Percentiles rank a stretch among this genome's conserved stretches.
Evolutionary conservation across 176 grass and related monocot species (phyloP).

Genomic region (Carex cristatella): DNA sequence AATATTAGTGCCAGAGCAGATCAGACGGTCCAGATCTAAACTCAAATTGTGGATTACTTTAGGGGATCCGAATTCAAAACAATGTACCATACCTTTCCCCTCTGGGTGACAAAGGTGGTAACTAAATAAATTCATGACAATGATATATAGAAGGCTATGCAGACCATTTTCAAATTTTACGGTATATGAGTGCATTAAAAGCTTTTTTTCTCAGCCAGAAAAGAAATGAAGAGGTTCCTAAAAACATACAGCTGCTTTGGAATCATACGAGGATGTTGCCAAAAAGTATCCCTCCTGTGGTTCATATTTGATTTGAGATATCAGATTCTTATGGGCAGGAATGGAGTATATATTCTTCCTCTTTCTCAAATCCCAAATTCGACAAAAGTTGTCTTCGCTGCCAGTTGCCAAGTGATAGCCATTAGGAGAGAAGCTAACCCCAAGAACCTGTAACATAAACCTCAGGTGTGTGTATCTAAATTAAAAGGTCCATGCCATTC

Average conservation of each 20-base stretch:
- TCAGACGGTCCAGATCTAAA: too few species aligned
- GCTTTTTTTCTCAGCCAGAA: neutral
- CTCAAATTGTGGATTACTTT: too few species aligned
- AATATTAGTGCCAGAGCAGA: too few species aligned
- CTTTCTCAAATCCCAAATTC: constrained; percentile 97
- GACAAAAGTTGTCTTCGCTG: constrained; percentile 88
- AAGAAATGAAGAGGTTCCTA: neutral
- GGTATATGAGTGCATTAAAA: neutral
- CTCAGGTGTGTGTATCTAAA: neutral
- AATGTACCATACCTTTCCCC: neutral
- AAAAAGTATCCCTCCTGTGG: constrained; percentile 89
- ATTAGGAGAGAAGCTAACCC: constrained; percentile 81
- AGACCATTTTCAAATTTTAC: neutral
- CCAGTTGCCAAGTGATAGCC: constrained; percentile 86
- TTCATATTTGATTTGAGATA: constrained; percentile 96
- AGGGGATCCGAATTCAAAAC: neutral
- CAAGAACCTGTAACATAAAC: constrained; percentile 61
- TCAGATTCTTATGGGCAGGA: constrained; percentile 84
- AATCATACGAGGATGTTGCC: constrained; percentile 85
- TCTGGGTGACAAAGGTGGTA: neutral
- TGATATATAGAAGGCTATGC: neutral
- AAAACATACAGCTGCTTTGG: constrained; percentile 69
- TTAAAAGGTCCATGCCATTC: constrained; percentile 11
- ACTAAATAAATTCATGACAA: neutral
- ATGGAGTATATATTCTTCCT: constrained; percentile 71